Percentiles rank a stretch among this genome's conserved stretches.
phyloP scores from a whole-genome alignment of 2,329 filamentous ascomycete species.

The Pseudopithomyces maydicus region DNA sequence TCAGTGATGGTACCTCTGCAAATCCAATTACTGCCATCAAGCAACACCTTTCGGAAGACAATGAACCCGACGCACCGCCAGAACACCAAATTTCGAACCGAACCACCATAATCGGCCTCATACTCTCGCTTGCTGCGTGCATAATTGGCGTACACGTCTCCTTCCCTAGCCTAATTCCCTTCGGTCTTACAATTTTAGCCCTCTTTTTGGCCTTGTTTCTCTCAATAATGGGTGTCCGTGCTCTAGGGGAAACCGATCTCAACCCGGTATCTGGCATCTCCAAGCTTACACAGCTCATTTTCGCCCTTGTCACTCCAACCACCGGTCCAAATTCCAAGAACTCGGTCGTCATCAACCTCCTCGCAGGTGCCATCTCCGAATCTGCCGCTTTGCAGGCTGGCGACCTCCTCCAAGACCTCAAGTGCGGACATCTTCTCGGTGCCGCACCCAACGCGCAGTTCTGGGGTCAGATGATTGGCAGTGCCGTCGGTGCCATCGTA shows the following conservation, averaged over 20 bases:
- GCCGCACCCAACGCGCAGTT: slow-evolving; percentile 95
- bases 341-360: slow-evolving; percentile 91
- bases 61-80: slow-evolving; percentile 77
- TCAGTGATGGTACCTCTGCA: slow-evolving; percentile 28
- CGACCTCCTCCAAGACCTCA: slow-evolving; percentile 95
- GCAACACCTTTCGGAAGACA: slow-evolving; percentile 26
- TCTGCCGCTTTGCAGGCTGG: slow-evolving; percentile 90
- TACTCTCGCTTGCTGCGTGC: slow-evolving; percentile 78
- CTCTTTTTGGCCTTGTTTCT: slow-evolving; percentile 75
- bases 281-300: slow-evolving; percentile 94
- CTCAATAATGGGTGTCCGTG: slow-evolving; percentile 68
- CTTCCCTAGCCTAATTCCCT: slow-evolving; percentile 81
- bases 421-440: slow-evolving; percentile 91
- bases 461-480: slow-evolving; percentile 93
- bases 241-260: slow-evolving; percentile 81
- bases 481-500: slow-evolving; percentile 81
- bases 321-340: slow-evolving; percentile 64
- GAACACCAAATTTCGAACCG: slow-evolving; percentile 78
- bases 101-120: slow-evolving; percentile 75
- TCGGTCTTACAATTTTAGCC: slow-evolving; percentile 82
- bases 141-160: slow-evolving; percentile 79
- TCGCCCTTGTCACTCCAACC: slow-evolving; percentile 82
- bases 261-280: slow-evolving; percentile 97
- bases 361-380: slow-evolving; percentile 87
- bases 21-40: slow-evolving; percentile 39